Base-by-base conservation (phyloP, 1,284 basidiomycete species). In the Pholiota adiposa region DNA sequence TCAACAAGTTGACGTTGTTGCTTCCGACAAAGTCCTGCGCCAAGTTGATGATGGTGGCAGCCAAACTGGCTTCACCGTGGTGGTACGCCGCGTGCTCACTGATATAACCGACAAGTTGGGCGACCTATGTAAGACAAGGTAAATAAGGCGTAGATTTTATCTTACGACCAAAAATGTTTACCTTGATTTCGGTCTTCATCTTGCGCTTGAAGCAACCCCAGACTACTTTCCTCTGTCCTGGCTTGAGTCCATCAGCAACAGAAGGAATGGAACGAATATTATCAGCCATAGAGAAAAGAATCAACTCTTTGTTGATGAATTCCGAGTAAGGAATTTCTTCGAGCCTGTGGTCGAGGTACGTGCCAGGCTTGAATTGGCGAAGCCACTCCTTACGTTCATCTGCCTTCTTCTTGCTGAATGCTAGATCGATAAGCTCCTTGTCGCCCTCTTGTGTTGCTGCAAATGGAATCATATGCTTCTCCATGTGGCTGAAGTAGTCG, bases 341-440 rank as follows among this genome's bases (percentile, higher is more conserved):
- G 50, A 93, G 85, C 63, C 90, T 88, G 75, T 99, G 97, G 73
- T 99, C 90, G 29, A 99, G 83, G 76, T 83, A 98, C 1, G 97
- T 99, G 36, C 97, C 97, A 31, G 97, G 96, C 89, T 86, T 94
- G 79, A 96, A 97, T 66, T 96, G 90, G 25, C 97, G 84, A 11
- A 99, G 81, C 97, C 97, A 99, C 65, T 99, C 97, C 74, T 99
- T 99, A 51, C 97, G 92, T 19, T 99, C 96, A 66, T 99, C 97
- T 0, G 96, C 94, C 74, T 97, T 98, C 83, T 98, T 99, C 86
- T 99, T 99, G 82, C 94, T 98, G 83, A 99, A 99, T 0, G 97
- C 97, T 63, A 99, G 89, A 57, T 99, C 97, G 64, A 99, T 97
- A 38, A 99, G 83, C 3, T 90, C 88, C 56, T 87, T 88, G 68